phyloP scores from a whole-genome alignment of 73 alveolate species.

The Paramecium primaurelia region DNA sequence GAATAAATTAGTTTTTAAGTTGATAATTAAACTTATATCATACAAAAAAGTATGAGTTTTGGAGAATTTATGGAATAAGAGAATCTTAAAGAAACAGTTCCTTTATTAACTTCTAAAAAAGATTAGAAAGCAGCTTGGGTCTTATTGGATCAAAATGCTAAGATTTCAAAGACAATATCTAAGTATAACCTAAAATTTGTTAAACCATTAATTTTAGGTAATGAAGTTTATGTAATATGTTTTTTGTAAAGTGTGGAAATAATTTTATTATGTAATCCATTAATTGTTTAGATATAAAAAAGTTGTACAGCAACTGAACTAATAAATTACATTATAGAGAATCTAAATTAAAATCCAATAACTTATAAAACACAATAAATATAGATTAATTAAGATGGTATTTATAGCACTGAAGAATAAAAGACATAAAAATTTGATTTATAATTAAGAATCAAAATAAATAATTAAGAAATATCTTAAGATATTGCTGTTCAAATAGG shows the following conservation, averaged over 20 bases:
- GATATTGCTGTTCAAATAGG: neutral
- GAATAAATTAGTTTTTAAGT: slow-evolving; percentile 24
- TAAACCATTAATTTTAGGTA: neutral
- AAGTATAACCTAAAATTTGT: neutral
- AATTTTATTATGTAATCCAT: neutral
- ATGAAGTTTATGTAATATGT: neutral
- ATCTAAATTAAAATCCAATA: neutral
- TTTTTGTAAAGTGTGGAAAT: slow-evolving; percentile 18
- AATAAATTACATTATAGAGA: neutral
- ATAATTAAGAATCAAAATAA: neutral
- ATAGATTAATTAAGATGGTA: neutral
- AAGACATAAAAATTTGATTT: neutral
- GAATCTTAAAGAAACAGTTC: neutral
- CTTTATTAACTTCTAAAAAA: neutral
- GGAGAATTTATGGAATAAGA: slow-evolving; percentile 11
- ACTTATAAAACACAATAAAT: neutral
- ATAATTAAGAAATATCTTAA: neutral
- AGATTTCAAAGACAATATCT: neutral
- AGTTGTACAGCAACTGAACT: neutral
- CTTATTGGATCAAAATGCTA: neutral
- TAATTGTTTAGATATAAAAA: neutral
- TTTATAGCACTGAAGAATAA: neutral
- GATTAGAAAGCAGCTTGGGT: slow-evolving; percentile 12
- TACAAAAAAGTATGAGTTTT: neutral
- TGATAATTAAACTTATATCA: neutral